Conservation (phyloP, 2,329 filamentous ascomycete species). For the Paecilomyces formosus region DNA sequence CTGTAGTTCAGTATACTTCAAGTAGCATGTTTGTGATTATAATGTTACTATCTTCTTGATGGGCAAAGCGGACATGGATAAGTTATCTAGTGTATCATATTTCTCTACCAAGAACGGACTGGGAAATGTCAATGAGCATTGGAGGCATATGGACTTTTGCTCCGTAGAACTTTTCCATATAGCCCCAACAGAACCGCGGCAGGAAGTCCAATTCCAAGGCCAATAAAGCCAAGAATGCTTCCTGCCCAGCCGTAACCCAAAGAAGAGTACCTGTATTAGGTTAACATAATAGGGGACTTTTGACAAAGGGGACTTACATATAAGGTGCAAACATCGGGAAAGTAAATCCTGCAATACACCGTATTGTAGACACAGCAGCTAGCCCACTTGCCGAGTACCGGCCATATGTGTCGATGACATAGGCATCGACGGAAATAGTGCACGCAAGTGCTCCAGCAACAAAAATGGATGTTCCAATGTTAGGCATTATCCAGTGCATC, state of each 20-base stretch:
- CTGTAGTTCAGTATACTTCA: too few species aligned
- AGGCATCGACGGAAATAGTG: slow-evolving; percentile 21
- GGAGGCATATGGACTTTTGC: not conserved
- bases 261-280: too few species aligned
- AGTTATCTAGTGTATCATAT: too few species aligned
- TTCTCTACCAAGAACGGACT: too few species aligned
- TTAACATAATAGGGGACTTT: too few species aligned
- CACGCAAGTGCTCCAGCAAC: slow-evolving; percentile 26
- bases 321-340: slow-evolving; percentile 10
- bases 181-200: not conserved
- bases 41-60: too few species aligned
- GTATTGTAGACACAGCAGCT: slow-evolving; percentile 33
- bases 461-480: slow-evolving; percentile 31
- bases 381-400: slow-evolving; percentile 40
- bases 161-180: not conserved
- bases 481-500: slow-evolving; percentile 39
- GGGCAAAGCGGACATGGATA: too few species aligned
- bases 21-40: too few species aligned
- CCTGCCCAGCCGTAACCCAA: slow-evolving; percentile 26
- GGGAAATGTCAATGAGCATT: too few species aligned
- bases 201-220: slow-evolving; percentile 13
- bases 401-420: slow-evolving; percentile 28
- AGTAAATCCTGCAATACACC: slow-evolving; percentile 5
- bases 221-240: slow-evolving; percentile 36
- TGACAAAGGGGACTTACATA: too few species aligned